Base-by-base conservation (phyloP, 2,329 filamentous ascomycete genomes). In the Talaromyces sp. region DNA sequence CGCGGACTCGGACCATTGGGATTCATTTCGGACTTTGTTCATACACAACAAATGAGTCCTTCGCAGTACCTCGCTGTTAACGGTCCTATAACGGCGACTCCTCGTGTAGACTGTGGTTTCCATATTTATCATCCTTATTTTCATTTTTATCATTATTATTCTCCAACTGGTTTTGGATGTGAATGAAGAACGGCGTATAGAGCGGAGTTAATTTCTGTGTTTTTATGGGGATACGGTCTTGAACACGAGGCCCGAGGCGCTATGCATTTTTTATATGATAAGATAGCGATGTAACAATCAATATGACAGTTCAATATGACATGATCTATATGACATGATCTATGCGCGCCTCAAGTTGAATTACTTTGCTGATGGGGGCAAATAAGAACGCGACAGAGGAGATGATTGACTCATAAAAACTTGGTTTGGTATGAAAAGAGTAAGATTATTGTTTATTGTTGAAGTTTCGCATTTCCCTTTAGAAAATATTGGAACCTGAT, bases 1-100 rank as follows among this genome's bases (percentile, higher is more conserved):
- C 71, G 82, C 85, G 54, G 89, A 97, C 73, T 91, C 89, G 59
- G 89, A 97, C 67, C 82, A 89, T 54, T 99, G 93, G 91, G 89
- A 96, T 68, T 89, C 87, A 35, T 78, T 96, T 69, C 80, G 88
- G 72, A 97, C 87, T 62, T 86, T 97, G 66, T 67, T 96, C 17
- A 88, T 90, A 82, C 88, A 96, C 73, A 97, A 97, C 70, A 85
- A 82, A 75, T 85, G 67, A 70, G 48, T 29, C 42, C 7, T 13
- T 19, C 24, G 13, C 29, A 17, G 29, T 16, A 17, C 20, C n/a
- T 13, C 35, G 40, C 22, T 10, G 24, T 39, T 22, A 20, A 13
- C 27, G 22, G 24, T 22, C 30, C 16, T 30, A 33, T 11, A 33
- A 32, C 14, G 11, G 20, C 33, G 17, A 22, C 11, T 30, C 7